Conservation (phyloP, 441 rosid genomes). For the Erodium texanum region DNA sequence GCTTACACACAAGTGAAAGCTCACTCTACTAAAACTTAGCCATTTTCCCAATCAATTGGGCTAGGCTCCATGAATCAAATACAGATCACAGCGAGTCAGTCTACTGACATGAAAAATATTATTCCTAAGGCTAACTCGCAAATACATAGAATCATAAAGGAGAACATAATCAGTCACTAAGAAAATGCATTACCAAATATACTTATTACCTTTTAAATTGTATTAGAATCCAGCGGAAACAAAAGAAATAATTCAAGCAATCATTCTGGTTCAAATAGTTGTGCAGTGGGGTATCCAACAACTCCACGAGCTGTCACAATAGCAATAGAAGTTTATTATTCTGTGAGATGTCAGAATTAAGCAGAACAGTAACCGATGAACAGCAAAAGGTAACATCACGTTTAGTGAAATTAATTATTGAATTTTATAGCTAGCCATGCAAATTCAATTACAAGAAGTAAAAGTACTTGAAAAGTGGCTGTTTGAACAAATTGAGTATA, state of each 20-base stretch:
- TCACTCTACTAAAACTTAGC: too few relatives aligned
- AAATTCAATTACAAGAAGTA: neutral
- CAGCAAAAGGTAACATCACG: neutral
- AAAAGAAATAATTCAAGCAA: constrained; percentile 97
- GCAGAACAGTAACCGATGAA: neutral
- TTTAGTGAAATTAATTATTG: neutral
- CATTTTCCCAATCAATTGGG: too few relatives aligned
- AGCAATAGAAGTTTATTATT: constrained; percentile 10
- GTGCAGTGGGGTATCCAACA: constrained; percentile 79
- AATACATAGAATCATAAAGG: neutral
- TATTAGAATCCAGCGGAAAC: constrained; percentile 96
- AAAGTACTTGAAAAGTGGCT: neutral
- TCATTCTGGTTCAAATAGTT: constrained; percentile 85
- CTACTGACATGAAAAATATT: too few relatives aligned
- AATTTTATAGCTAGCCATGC: neutral
- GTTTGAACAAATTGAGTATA: neutral
- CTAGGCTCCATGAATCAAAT: too few relatives aligned
- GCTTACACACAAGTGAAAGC: too few relatives aligned
- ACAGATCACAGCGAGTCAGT: too few relatives aligned
- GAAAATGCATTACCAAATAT: neutral
- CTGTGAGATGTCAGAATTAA: constrained; percentile 3
- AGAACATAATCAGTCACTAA: neutral
- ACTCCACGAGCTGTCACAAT: constrained; percentile 76
- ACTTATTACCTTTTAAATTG: constrained; percentile 92
- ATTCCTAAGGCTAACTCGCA: too few relatives aligned